Evolutionary conservation across 768 basidiomycete species (phyloP), one percentile per base, ranked within the genome.

Genomic region (Suillus occidentalis): DNA sequence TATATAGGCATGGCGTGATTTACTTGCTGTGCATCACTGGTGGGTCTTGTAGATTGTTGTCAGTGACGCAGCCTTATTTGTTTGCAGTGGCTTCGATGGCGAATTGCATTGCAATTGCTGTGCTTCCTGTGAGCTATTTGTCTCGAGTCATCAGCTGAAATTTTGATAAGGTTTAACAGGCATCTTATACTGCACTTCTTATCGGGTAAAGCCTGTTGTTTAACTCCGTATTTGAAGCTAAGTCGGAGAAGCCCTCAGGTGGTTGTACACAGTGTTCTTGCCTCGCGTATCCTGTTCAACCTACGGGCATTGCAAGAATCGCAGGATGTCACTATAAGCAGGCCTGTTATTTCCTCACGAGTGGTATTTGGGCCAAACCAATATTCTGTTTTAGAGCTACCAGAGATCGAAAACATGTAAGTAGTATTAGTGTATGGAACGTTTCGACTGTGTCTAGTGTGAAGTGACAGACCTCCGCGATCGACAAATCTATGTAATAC

Each of bases 1-100:
- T 60, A 25, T 60, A 60, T 60, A n/a, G 58, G 37, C 37, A 60
- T 59, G 58, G 39, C 42, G 28, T 60, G 8, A 14, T 40, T 16
- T 60, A 60, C 18, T 22, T 60, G 39, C 18, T 60, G 16, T 40
- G 58, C 5, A 40, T 60, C 14, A 12, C 37, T 39, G 5, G 37
- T 40, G n/a, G 22, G 37, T 60, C 52, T 53, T 34, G 31, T 53
- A 20, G 9, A 53, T 53, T 31, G 28, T 53, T 31, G 52, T 31
- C 10, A 10, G 31, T 7, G 16, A 52, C 18, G 18, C 40, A 42
- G 18, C 52, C 52, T 53, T 53, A 34, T 16, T 42, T 18, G n/a
- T 53, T 53, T 18, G 18, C 8, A 53, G 52, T 53, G 52, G 9
- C 18, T 31, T 34, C 52, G 52, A 16, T 53, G 31, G 52, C 13